These are phyloP conservation scores for Calonectria hawksworthii DNA, from an alignment of 2,329 filamentous ascomycete genomes.

Conservation along the genomic window DNA sequence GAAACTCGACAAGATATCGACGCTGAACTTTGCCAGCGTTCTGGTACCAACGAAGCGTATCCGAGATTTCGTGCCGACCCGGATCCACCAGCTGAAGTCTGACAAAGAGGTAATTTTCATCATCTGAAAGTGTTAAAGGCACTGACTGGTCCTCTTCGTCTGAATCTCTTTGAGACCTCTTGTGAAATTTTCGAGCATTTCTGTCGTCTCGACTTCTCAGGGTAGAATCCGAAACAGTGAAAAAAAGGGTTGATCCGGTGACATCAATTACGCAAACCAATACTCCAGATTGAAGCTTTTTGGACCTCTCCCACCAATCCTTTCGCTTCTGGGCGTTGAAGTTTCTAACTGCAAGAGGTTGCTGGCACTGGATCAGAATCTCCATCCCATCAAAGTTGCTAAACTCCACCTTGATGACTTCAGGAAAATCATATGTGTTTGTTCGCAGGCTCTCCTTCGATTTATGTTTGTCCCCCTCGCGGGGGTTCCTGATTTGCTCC, in stretches of 20 bases:
- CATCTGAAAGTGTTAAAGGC: not conserved
- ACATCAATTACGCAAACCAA: conserved; percentile 64
- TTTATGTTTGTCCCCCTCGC: not conserved
- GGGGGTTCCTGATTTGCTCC: not conserved
- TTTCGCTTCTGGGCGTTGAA: conserved; percentile 49
- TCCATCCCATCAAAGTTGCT: conserved; percentile 58
- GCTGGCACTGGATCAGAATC: conserved; percentile 59
- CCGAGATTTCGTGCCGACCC: not conserved
- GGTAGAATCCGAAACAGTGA: conserved; percentile 50
- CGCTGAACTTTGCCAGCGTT: not conserved
- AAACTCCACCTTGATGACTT: conserved; percentile 43
- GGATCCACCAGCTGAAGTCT: not conserved
- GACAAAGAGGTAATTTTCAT: not conserved
- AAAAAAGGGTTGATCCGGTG: conserved; percentile 56
- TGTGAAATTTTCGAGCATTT: not conserved
- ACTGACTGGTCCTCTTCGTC: conserved; percentile 29
- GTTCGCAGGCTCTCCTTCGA: not conserved
- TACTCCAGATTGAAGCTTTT: conserved; percentile 62
- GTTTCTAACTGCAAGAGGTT: conserved; percentile 52
- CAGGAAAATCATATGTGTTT: conserved; percentile 23
- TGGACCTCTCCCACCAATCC: conserved; percentile 66
- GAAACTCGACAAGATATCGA: not conserved
- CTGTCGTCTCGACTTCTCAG: not conserved
- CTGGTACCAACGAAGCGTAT: not conserved
- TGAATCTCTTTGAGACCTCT: conserved; percentile 36